Percentiles rank a stretch among this genome's conserved stretches.
Evolutionary conservation across 306 rosid genomes (phyloP).

Genomic region (Leucaena leucocephala): DNA sequence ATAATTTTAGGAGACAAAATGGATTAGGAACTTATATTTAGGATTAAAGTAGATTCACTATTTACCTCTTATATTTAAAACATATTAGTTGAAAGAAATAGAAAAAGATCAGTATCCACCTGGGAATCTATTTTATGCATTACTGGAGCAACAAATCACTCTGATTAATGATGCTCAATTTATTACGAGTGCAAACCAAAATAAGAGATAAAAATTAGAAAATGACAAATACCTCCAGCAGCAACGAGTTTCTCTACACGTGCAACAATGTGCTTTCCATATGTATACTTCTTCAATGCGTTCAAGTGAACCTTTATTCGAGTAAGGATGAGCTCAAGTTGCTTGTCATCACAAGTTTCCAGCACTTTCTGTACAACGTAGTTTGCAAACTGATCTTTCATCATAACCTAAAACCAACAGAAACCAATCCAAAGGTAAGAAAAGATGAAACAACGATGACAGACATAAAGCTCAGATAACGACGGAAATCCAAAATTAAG

Average conservation of each 20-base stretch:
- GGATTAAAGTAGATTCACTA: too few species aligned
- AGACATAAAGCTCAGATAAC: not conserved
- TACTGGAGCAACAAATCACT: not conserved
- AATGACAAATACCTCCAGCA: conserved; percentile 76
- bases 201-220: conserved; percentile 15
- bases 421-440: conserved; percentile 14
- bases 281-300: conserved; percentile 97
- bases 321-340: conserved; percentile 86
- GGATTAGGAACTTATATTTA: too few species aligned
- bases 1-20: too few species aligned
- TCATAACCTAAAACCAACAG: conserved; percentile 57
- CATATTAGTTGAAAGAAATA: not conserved
- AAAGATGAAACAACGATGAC: not conserved
- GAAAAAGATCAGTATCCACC: not conserved
- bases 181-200: not conserved
- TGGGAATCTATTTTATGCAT: conserved; percentile 8
- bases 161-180: conserved; percentile 9
- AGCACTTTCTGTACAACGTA: conserved; percentile 95
- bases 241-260: conserved; percentile 98
- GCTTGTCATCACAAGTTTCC: conserved; percentile 96
- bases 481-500: not conserved
- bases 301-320: conserved; percentile 94
- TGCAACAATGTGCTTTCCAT: conserved; percentile 94
- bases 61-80: too few species aligned
- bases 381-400: conserved; percentile 98